Evolutionary conservation across 306 rosid species (phyloP).

Genomic region (Acacia acuminata): DNA sequence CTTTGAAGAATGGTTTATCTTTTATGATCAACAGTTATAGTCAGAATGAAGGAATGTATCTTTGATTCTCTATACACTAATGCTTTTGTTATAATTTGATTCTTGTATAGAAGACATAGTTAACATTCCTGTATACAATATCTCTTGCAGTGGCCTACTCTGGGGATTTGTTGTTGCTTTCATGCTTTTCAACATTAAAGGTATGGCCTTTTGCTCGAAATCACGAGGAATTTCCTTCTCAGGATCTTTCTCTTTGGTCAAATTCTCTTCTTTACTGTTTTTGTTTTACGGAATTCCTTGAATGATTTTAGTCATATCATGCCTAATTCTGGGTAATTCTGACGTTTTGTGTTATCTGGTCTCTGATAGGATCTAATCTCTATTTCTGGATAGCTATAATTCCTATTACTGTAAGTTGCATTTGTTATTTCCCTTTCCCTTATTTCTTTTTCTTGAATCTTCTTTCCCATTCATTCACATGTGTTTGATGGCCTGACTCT

Average conservation of each 20-base stretch:
- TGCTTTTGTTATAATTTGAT: slow-evolving; percentile 18
- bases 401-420: slow-evolving; percentile 77
- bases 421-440: slow-evolving; percentile 24
- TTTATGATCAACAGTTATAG: background rate
- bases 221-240: background rate
- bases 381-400: slow-evolving; percentile 96
- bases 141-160: slow-evolving; percentile 74
- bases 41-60: slow-evolving; percentile 11
- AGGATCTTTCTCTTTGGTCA: slow-evolving; percentile 7
- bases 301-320: slow-evolving; percentile 18
- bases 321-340: slow-evolving; percentile 23
- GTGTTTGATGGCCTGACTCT: background rate
- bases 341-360: slow-evolving; percentile 21
- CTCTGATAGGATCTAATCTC: slow-evolving; percentile 82
- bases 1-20: background rate
- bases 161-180: slow-evolving; percentile 98
- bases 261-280: slow-evolving; percentile 5
- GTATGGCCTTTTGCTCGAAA: slow-evolving; percentile 42
- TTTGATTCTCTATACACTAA: background rate
- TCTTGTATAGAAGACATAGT: slow-evolving; percentile 25
- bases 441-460: background rate
- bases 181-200: slow-evolving; percentile 94
- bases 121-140: slow-evolving; percentile 32
- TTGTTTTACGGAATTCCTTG: slow-evolving; percentile 15
- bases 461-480: background rate